Evolutionary conservation across 2,329 filamentous ascomycete genomes (phyloP).

Genomic region (Blastomyces emzantsi): DNA sequence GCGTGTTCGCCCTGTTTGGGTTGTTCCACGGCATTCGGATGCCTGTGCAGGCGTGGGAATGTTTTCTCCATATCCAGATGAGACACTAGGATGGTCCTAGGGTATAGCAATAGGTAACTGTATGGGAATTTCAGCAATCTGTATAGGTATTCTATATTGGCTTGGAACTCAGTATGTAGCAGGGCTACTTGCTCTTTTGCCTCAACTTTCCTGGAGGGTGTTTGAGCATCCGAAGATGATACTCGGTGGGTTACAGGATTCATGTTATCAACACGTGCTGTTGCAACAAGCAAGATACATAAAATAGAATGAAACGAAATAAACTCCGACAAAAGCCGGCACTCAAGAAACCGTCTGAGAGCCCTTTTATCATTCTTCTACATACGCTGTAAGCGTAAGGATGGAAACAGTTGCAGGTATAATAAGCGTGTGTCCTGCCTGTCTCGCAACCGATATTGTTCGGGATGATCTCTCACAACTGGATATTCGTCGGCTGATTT

Average conservation of each 20-base stretch:
- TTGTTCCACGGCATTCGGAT: not conserved
- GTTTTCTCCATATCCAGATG: not conserved
- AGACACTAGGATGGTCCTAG: no score
- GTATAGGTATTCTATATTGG: not conserved
- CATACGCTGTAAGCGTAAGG: not conserved
- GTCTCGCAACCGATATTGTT: not conserved
- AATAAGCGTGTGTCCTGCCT: not conserved
- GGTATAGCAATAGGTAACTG: not conserved
- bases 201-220: not conserved
- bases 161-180: not conserved
- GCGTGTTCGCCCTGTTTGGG: not conserved
- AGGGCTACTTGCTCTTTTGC: not conserved
- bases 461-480: not conserved
- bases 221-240: not conserved
- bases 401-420: not conserved
- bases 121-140: not conserved
- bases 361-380: not conserved
- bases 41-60: not conserved
- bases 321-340: not conserved
- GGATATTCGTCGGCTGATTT: not conserved
- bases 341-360: not conserved
- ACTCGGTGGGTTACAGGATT: not conserved
- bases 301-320: not conserved
- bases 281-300: not conserved
- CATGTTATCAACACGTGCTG: not conserved